Evolutionary conservation across 345 rosid genomes (phyloP).

Genomic region (Heritiera littoralis): DNA sequence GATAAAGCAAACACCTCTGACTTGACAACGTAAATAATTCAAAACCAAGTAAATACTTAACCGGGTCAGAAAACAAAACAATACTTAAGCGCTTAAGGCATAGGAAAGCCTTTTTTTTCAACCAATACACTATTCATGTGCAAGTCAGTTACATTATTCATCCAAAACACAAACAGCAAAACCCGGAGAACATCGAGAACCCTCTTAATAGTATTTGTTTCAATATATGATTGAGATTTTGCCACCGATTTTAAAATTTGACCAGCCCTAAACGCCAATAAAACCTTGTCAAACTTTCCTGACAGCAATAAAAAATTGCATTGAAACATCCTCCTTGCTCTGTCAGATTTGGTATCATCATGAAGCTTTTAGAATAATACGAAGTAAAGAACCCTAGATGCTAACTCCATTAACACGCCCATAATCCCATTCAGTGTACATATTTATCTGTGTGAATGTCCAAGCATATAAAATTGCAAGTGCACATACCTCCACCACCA

Average conservation of each 20-base stretch:
- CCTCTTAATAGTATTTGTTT: neutral
- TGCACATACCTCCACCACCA: slow-evolving; percentile 96
- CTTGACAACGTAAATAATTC: neutral
- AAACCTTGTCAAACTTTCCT: neutral
- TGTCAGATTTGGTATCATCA: neutral
- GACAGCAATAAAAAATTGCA: neutral
- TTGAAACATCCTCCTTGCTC: neutral
- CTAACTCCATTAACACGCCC: neutral
- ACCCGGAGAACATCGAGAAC: neutral
- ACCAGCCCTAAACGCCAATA: neutral
- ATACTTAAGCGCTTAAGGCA: neutral
- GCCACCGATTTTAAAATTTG: neutral
- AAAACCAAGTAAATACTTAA: neutral
- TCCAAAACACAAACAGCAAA: neutral
- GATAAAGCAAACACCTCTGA: neutral
- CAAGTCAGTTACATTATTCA: neutral
- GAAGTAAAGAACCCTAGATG: neutral
- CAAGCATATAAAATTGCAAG: slow-evolving; percentile 10
- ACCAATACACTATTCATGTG: neutral
- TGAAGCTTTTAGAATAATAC: neutral
- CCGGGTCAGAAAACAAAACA: too few relatives aligned
- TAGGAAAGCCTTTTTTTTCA: neutral
- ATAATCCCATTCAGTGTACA: neutral
- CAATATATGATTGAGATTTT: neutral
- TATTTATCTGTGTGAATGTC: neutral